phyloP scores from a whole-genome alignment of 345 rosid genomes.

The Salix udensis region DNA sequence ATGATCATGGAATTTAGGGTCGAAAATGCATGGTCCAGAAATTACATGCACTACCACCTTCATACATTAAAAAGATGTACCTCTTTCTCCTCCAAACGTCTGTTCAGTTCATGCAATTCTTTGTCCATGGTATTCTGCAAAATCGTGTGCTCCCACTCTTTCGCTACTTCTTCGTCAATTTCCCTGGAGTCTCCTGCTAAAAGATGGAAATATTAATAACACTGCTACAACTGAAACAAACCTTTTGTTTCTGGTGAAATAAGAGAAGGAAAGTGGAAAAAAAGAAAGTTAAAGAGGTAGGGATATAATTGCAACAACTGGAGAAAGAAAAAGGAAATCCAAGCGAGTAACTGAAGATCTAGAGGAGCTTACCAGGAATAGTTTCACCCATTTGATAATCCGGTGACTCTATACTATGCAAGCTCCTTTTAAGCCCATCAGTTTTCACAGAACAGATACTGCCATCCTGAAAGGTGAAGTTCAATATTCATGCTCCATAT shows the following conservation, averaged over 20 bases:
- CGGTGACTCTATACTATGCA: conserved; percentile 70
- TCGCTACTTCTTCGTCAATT: conserved; percentile 74
- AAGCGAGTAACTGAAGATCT: background rate
- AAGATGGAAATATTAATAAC: conserved; percentile 10
- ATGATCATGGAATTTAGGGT: background rate
- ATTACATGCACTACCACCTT: background rate
- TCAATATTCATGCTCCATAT: conserved; percentile 6
- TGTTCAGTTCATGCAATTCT: conserved; percentile 84
- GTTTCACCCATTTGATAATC: conserved; percentile 80
- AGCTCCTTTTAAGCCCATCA: conserved; percentile 84
- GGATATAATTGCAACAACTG: background rate
- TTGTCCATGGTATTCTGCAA: conserved; percentile 88
- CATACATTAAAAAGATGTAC: conserved; percentile 33
- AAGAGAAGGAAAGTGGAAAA: background rate
- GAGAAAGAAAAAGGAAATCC: background rate
- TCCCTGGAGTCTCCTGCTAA: conserved; percentile 65
- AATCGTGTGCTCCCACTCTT: conserved; percentile 98
- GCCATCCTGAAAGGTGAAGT: conserved; percentile 55
- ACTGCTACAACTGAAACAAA: conserved; percentile 1
- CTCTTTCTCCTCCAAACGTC: conserved; percentile 94
- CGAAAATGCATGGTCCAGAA: background rate
- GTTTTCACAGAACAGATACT: conserved; percentile 54
- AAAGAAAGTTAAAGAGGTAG: background rate
- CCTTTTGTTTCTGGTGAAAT: background rate
- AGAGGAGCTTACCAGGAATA: conserved; percentile 46